Percentiles rank a stretch among this genome's conserved stretches.
Evolutionary conservation across 2,329 filamentous ascomycete genomes (phyloP).

Genomic region (Cladophialophora immunda): DNA sequence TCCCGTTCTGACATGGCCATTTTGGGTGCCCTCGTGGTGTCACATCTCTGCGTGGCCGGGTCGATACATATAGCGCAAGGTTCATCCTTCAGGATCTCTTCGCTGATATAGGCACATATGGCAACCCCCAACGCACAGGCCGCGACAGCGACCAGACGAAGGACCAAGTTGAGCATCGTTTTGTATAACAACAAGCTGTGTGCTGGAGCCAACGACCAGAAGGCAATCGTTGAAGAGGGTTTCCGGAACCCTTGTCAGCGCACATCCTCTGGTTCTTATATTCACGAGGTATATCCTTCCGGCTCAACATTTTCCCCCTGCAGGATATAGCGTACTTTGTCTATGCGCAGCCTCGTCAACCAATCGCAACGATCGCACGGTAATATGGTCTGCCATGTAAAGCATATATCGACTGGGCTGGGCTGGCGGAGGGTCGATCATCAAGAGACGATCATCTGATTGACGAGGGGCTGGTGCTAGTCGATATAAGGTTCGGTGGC

Average conservation of each 20-base stretch:
- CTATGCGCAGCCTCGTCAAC: background rate
- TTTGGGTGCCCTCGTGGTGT: background rate
- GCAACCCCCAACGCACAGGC: conserved; percentile 24
- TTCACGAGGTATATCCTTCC: background rate
- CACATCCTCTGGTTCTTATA: background rate
- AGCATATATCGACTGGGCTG: no score
- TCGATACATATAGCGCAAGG: background rate
- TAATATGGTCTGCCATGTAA: background rate
- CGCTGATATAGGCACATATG: conserved; percentile 26
- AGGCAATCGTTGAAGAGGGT: background rate
- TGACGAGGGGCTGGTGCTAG: background rate
- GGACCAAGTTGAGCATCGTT: conserved; percentile 26
- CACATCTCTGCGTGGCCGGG: background rate
- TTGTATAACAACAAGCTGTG: background rate
- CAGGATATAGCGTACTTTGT: background rate
- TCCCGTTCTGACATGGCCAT: background rate
- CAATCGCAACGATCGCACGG: background rate
- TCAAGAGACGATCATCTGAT: background rate
- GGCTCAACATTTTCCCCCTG: background rate
- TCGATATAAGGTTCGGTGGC: background rate
- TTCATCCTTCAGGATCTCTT: conserved; percentile 15
- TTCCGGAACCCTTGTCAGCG: background rate
- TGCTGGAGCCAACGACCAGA: background rate
- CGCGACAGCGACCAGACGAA: conserved; percentile 27
- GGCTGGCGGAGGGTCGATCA: background rate